phyloP scores from a whole-genome alignment of 139 green algal species.

The Chlamydomonas incerta region DNA sequence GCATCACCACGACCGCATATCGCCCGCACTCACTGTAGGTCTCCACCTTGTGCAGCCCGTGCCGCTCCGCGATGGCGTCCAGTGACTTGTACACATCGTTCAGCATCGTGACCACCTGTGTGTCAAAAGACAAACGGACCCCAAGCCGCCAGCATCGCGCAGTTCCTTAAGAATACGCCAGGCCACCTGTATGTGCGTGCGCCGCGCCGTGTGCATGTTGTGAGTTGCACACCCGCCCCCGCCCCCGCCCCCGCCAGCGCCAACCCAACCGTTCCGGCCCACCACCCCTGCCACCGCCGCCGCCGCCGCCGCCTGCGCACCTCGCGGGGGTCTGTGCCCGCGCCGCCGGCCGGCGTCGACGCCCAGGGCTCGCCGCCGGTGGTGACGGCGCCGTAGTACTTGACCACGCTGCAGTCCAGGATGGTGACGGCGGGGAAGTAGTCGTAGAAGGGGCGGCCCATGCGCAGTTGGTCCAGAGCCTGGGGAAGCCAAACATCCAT shows the following conservation, averaged over 20 bases:
- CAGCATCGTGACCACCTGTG: neutral
- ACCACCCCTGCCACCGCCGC: neutral
- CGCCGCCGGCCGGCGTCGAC: too few species aligned
- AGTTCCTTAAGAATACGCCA: too few species aligned
- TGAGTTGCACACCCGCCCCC: too few species aligned
- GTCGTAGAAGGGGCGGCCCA: neutral
- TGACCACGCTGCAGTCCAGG: neutral
- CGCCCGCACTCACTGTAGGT: neutral
- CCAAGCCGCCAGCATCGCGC: too few species aligned
- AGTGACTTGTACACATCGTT: neutral
- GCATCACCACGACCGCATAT: too few species aligned
- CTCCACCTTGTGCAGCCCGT: constrained; percentile 5
- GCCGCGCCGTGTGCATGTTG: too few species aligned
- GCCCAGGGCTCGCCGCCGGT: too few species aligned
- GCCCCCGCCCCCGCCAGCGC: too few species aligned
- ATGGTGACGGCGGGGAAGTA: neutral
- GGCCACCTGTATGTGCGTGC: too few species aligned
- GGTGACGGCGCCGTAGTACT: neutral
- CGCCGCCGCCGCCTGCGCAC: neutral
- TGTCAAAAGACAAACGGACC: too few species aligned
- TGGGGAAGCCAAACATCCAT: too few species aligned
- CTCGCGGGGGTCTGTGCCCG: neutral
- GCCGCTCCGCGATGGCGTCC: neutral
- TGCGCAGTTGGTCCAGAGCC: neutral
- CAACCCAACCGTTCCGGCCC: too few species aligned